Base-by-base conservation (phyloP, 805 yeast species). In the Candida lessepsii region DNA sequence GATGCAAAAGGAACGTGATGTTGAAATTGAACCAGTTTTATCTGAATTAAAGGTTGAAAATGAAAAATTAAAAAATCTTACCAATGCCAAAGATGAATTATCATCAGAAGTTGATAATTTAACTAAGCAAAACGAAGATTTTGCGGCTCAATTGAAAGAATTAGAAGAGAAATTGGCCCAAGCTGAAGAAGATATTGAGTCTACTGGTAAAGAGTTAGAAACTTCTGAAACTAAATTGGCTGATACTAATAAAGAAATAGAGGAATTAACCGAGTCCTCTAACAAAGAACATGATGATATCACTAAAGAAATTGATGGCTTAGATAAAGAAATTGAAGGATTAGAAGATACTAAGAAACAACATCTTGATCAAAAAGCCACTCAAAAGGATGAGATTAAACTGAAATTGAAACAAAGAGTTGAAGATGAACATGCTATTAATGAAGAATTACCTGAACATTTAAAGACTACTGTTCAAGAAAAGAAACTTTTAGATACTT, bases 1-100 rank as follows among this genome's bases (percentile, higher is more conserved):
- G 27, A 61, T 76, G 57, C 78, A 78, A 54, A 62, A 65, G 10
- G 81, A 74, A 50, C 70, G 71, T 49, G 81, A 78, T 50, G 76
- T 65, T 41, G 71, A 70, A 35, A 56, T 79, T 48, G 71, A 74
- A 36, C 86, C 86, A 35, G 58, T 72, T 15, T 65, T 78, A 50
- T 78, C 69, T 26, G 80, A 75, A 50, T 65, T 78, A 51, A 69
- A 66, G 45, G 51, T 51, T 21, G 85, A 80, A 60, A 67, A 70
- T 25, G 63, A 61, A 18, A 71, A 73, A 46, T 67, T 80, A 53
- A 61, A 65, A 35, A 73, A 71, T n/a, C 64, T 80, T 49, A 70
- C 73, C 29, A 62, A 71, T 41, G 72, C 75, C 44, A 75, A 76
- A 54, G 66, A 65, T 35, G 76, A 70, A 35, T 60, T 65, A 46